Percentiles rank a stretch among this genome's conserved stretches.
These are phyloP conservation scores for Plasmodium reichenowi DNA, from an alignment of 169 alveolate species.

Conservation along the genomic window DNA sequence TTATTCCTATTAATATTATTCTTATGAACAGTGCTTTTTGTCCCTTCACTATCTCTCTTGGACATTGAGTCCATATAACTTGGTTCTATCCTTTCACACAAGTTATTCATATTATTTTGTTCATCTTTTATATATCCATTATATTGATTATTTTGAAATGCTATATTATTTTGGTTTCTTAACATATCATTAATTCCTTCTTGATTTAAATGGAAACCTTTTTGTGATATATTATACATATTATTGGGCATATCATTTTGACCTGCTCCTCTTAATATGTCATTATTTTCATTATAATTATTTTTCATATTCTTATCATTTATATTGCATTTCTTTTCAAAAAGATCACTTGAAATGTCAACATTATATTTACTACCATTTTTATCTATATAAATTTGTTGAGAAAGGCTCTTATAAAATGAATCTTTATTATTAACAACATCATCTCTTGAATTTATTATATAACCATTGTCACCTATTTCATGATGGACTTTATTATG, in stretches of 20 bases:
- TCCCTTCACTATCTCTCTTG: background rate
- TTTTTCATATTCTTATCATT: conserved; percentile 10
- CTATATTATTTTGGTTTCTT: conserved; percentile 33
- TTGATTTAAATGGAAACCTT: conserved; percentile 2
- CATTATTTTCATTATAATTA: conserved; percentile 14
- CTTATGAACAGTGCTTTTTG: background rate
- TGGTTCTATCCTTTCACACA: background rate
- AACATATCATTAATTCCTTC: conserved; percentile 10
- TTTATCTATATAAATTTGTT: conserved; percentile 3
- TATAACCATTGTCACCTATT: conserved; percentile 2
- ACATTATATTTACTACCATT: background rate
- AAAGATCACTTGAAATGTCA: background rate
- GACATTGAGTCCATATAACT: background rate
- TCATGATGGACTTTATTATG: background rate
- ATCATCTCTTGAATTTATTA: too few relatives aligned
- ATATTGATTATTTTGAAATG: conserved; percentile 6
- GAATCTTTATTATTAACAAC: background rate
- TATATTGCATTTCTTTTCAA: background rate
- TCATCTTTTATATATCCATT: conserved; percentile 18
- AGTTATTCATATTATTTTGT: conserved; percentile 1
- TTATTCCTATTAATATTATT: background rate
- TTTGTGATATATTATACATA: conserved; percentile 18
- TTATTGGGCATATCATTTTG: conserved; percentile 6
- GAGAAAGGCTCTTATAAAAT: too few relatives aligned
- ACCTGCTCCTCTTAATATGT: conserved; percentile 6